These are phyloP conservation scores for Sinapis alba DNA, from an alignment of 441 rosid species.

Conservation along the genomic window DNA sequence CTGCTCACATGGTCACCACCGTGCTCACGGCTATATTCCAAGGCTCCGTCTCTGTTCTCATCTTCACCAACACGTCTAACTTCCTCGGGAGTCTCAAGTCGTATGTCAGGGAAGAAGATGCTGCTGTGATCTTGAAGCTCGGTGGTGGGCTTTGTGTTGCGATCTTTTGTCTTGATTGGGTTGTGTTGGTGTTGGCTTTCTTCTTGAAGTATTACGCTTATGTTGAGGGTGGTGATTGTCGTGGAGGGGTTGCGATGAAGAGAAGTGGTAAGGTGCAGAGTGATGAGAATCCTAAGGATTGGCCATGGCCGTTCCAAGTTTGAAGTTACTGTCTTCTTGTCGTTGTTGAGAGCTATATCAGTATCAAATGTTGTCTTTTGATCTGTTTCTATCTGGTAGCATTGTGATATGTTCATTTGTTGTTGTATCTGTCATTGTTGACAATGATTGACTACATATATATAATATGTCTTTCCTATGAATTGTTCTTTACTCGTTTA, in stretches of 20 bases:
- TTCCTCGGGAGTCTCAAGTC: constrained; percentile 69
- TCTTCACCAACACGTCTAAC: constrained; percentile 63
- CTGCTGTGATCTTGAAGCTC: constrained; percentile 66
- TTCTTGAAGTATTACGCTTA: constrained; percentile 74
- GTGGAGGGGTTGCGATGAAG: constrained; percentile 32
- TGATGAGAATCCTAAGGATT: constrained; percentile 73
- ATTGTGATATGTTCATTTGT: constrained; percentile 36
- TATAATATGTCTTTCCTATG: constrained; percentile 12
- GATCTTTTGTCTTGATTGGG: constrained; percentile 91
- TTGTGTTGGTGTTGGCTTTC: constrained; percentile 76
- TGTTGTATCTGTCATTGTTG: constrained; percentile 8
- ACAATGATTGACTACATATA: constrained; percentile 18
- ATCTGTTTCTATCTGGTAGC: constrained; percentile 19
- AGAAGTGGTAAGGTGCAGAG: constrained; percentile 52
- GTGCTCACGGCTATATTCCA: constrained; percentile 84
- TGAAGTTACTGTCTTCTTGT: constrained; percentile 8
- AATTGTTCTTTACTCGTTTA: neutral
- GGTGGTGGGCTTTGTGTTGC: constrained; percentile 73
- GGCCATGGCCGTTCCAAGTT: constrained; percentile 96
- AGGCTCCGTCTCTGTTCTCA: constrained; percentile 79
- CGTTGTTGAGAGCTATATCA: neutral
- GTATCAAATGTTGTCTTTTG: constrained; percentile 31
- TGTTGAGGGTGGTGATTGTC: constrained; percentile 51
- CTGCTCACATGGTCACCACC: constrained; percentile 83
- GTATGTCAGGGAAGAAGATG: constrained; percentile 87